phyloP scores from a whole-genome alignment of 441 rosid species.

The Mallotus repandus region DNA sequence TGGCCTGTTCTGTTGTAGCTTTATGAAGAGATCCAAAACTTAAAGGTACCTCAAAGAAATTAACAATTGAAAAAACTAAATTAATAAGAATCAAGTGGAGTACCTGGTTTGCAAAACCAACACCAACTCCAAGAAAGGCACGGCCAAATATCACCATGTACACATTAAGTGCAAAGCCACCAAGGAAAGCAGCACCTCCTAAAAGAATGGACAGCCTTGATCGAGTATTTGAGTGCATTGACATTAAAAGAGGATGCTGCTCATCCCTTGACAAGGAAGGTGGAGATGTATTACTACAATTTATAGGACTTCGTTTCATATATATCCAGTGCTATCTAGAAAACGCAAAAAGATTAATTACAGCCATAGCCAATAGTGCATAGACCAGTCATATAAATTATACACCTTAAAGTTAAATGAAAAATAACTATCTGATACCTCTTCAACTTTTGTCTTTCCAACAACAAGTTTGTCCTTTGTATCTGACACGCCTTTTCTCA shows the following conservation, averaged over 20 bases:
- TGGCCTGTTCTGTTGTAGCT: not conserved
- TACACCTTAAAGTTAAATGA: not conserved
- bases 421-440: constrained; percentile 43
- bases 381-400: not conserved
- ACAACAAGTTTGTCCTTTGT: constrained; percentile 86
- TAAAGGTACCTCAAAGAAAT: not conserved
- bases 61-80: not conserved
- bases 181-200: constrained; percentile 61
- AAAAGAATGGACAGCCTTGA: constrained; percentile 60
- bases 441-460: constrained; percentile 94
- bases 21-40: not conserved
- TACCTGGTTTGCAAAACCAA: constrained; percentile 85
- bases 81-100: not conserved
- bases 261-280: not conserved
- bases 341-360: too few species aligned
- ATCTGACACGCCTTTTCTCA: constrained; percentile 78
- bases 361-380: too few species aligned
- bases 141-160: constrained; percentile 76
- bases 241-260: not conserved
- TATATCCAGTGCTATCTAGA: too few species aligned
- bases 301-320: too few species aligned
- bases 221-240: constrained; percentile 39
- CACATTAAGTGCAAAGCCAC: constrained; percentile 55
- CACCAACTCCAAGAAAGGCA: constrained; percentile 72
- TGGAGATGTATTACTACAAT: too few species aligned